Evolutionary conservation across 1,284 basidiomycete species (phyloP).

Genomic region (Ceratobasidium sp.): DNA sequence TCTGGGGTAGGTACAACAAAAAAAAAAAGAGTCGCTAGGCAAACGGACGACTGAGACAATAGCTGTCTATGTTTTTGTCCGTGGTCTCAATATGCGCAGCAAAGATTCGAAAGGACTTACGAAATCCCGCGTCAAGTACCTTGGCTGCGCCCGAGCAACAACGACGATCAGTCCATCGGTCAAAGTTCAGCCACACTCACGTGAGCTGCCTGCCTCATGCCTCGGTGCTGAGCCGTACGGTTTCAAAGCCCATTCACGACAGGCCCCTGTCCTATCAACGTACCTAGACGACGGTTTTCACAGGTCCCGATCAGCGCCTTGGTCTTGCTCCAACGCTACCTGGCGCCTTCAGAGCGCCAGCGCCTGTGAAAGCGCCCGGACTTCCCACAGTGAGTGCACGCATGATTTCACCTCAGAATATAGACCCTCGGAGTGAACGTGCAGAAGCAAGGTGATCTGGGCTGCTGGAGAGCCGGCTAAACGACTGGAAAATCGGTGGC

Average conservation of each 20-base stretch:
- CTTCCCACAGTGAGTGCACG: no score
- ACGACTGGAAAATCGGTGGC: no score
- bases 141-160: neutral
- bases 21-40: neutral
- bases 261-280: neutral
- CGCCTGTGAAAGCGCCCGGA: no score
- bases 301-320: neutral
- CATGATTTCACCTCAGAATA: no score
- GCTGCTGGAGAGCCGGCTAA: no score
- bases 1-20: neutral
- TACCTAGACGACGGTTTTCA: neutral
- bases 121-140: neutral
- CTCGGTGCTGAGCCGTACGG: no score
- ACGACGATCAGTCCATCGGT: no score
- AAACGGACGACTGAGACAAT: neutral
- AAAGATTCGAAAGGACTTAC: neutral
- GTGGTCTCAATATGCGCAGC: neutral
- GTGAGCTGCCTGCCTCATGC: no score
- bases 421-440: no score
- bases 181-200: no score
- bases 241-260: neutral
- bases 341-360: no score
- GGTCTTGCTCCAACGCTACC: neutral
- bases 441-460: no score
- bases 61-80: neutral